Conservation (phyloP, 2,329 filamentous ascomycete genomes). For the Epicoccum nigrum region DNA sequence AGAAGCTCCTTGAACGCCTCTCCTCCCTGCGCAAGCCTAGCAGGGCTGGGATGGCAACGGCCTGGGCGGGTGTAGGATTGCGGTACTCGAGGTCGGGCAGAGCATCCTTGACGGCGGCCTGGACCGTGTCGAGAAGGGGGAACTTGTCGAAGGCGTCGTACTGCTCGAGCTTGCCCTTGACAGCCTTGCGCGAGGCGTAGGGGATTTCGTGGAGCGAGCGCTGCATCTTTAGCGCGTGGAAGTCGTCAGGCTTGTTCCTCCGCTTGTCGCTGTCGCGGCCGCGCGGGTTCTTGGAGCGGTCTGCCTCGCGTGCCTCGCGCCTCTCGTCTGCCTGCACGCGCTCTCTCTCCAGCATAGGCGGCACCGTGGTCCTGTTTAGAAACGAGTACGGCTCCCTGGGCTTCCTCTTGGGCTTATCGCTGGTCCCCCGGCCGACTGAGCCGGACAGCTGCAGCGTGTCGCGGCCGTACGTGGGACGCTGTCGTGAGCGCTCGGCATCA, state of each 20-base stretch:
- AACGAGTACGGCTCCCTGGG: constrained; percentile 41
- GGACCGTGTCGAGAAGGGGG: constrained; percentile 72
- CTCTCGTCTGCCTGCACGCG: constrained; percentile 10
- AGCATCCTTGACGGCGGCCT: constrained; percentile 76
- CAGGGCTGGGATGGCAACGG: constrained; percentile 83
- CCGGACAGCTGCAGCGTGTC: constrained; percentile 56
- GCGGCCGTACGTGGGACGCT: constrained; percentile 32
- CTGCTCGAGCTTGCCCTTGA: constrained; percentile 67
- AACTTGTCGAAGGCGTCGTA: constrained; percentile 84
- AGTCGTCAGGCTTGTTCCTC: constrained; percentile 56
- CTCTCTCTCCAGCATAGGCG: constrained; percentile 29
- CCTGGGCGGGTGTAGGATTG: constrained; percentile 86
- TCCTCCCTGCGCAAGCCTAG: constrained; percentile 62
- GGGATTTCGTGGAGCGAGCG: constrained; percentile 75
- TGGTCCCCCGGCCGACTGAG: constrained; percentile 32
- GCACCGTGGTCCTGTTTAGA: constrained; percentile 43
- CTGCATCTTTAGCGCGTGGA: constrained; percentile 95
- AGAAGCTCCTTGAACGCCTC: constrained; percentile 34
- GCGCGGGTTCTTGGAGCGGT: constrained; percentile 9
- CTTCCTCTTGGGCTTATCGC: constrained; percentile 28
- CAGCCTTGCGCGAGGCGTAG: constrained; percentile 69
- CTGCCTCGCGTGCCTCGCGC: constrained; percentile 14
- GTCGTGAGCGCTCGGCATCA: constrained; percentile 10
- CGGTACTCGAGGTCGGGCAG: constrained; percentile 76
- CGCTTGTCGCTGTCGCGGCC: constrained; percentile 32